phyloP scores from a whole-genome alignment of 1,139 yeast species.

The Candida sanyaensis region DNA sequence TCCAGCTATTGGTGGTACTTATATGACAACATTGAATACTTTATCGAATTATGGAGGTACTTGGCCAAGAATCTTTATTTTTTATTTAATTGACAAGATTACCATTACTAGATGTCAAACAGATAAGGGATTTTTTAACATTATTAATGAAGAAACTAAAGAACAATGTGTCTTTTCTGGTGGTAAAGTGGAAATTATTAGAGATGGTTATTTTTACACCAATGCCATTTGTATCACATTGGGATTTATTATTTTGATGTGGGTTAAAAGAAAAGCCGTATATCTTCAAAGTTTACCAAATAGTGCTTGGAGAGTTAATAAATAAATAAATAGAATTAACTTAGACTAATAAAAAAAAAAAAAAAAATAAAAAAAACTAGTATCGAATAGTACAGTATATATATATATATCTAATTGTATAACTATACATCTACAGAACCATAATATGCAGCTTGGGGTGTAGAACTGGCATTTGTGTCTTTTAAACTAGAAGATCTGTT shows the following conservation, averaged over 20 bases:
- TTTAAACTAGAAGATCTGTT: constrained; percentile 15
- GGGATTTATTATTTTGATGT: constrained; percentile 70
- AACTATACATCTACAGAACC: constrained; percentile 5
- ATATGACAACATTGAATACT: constrained; percentile 95
- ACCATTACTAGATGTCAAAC: constrained; percentile 60
- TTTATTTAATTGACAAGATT: constrained; percentile 76
- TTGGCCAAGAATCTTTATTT: constrained; percentile 87
- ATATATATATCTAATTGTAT: background rate
- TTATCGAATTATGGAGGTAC: constrained; percentile 94
- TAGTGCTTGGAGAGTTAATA: constrained; percentile 66
- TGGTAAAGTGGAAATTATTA: constrained; percentile 55
- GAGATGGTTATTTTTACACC: constrained; percentile 86
- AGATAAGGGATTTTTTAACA: constrained; percentile 11
- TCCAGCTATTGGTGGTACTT: constrained; percentile 95
- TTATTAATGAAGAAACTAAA: constrained; percentile 37
- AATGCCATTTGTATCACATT: constrained; percentile 68
- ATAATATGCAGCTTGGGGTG: constrained; percentile 1
- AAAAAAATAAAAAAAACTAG: background rate
- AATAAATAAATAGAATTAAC: background rate
- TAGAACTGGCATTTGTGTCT: constrained; percentile 1
- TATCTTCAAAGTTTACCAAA: constrained; percentile 64
- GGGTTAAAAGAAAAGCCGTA: constrained; percentile 62
- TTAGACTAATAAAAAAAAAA: background rate
- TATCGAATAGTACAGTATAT: background rate
- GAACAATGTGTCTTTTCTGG: constrained; percentile 51